Conservation (phyloP, 305 asterid species). For the Withania somnifera region DNA sequence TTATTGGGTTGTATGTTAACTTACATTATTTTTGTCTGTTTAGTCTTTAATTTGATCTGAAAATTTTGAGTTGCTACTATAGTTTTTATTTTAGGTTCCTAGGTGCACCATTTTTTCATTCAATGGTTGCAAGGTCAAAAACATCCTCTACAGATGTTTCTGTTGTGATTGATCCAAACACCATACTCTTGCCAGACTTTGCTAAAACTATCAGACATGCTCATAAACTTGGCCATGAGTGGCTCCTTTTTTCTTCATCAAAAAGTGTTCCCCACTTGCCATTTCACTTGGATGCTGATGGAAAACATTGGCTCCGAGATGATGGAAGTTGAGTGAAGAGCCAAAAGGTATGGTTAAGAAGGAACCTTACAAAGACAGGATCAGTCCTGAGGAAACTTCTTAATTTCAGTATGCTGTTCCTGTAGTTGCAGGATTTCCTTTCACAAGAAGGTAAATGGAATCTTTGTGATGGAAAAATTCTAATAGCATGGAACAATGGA, state of each 20-base stretch:
- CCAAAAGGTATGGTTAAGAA: constrained; percentile 35
- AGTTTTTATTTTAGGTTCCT: constrained; percentile 41
- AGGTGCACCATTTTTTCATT: constrained; percentile 74
- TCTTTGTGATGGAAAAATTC: constrained; percentile 40
- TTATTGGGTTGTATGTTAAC: not conserved
- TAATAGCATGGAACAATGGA: constrained; percentile 85
- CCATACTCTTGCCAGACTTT: constrained; percentile 62
- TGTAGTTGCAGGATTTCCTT: constrained; percentile 65
- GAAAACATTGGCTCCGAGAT: constrained; percentile 38
- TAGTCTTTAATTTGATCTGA: not conserved
- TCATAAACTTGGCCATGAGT: constrained; percentile 79
- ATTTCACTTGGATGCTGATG: constrained; percentile 44
- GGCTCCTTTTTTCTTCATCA: constrained; percentile 63
- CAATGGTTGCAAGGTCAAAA: constrained; percentile 79
- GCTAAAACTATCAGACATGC: constrained; percentile 45
- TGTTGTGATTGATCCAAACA: constrained; percentile 60
- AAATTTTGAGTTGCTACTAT: not conserved
- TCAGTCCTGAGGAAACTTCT: constrained; percentile 3
- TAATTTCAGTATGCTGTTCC: constrained; percentile 14
- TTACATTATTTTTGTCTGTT: not conserved
- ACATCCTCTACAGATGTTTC: constrained; percentile 60
- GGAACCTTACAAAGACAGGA: not conserved
- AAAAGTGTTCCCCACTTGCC: constrained; percentile 40
- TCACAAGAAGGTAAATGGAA: constrained; percentile 13
- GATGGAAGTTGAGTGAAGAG: constrained; percentile 29